Base-by-base conservation (phyloP, 2,329 filamentous ascomycete species). In the Cercospora sojina region DNA sequence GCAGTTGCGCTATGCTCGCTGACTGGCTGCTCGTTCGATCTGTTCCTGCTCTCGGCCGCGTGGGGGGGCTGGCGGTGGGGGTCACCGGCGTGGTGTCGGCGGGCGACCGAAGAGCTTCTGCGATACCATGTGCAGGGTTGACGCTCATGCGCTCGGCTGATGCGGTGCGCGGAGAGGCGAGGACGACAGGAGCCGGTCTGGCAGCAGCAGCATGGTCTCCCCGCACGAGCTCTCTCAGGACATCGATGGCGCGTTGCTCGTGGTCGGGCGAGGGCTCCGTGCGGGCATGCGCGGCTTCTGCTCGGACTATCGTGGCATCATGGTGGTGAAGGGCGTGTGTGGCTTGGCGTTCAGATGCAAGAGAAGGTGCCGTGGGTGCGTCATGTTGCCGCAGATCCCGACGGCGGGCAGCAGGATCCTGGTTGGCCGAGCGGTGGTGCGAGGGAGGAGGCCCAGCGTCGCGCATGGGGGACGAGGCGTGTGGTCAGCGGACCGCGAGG, bases 51-150 rank as follows among this genome's bases (percentile, higher is more conserved):
- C 57, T 59, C 23, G 68, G 58, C 25, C 64, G 8, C 31, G 51
- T 55, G 20, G 55, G 55, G n/a, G 64, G 67, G 27, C 59, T 62
- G 10, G 38, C 57, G 18, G 61, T 35, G 20, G 64, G 62, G 13
- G 49, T 65, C 25, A 60, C 43, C 31, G 58, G 29, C 25, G 53
- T 64, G 27, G 64, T 59, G 31, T 59, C 38, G 29, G 35, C 18
- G 9, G 51, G 16, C 6, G 58, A 41, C 29, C 66, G 51, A 29
- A 74, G 66, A 55, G 64, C 65, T 41, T 62, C 69, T 18, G 68
- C 65, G 29, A 67, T 67, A 47, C 68, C 69, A 38, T 66, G 67
- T 10, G 66, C 70, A 35, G 74, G 74, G 57, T 75, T 75, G 49
- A 69, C 59, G 62, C 65, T 68, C 64, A 68, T 68, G 64, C 66